phyloP scores from a whole-genome alignment of 305 asterid genomes.

The Salvia sclarea region DNA sequence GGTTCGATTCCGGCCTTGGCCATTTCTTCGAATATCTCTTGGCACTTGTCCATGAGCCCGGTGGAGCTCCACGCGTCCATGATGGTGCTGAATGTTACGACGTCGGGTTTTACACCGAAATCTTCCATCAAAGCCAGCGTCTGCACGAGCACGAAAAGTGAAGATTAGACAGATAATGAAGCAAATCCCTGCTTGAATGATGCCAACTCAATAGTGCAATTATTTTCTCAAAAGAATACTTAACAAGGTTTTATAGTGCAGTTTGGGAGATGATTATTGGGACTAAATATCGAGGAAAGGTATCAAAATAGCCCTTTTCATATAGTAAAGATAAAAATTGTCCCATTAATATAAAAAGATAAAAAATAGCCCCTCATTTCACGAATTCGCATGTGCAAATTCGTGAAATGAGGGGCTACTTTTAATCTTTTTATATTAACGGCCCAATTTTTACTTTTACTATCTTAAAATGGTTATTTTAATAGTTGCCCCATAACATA shows the following conservation, averaged over 20 bases:
- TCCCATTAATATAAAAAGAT: too few relatives aligned
- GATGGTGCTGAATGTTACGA: constrained; percentile 84
- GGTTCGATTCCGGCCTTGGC: constrained; percentile 70
- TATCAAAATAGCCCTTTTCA: too few relatives aligned
- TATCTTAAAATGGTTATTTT: too few relatives aligned
- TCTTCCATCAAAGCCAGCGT: constrained; percentile 70
- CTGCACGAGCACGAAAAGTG: constrained; percentile 42
- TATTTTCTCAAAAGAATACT: background rate
- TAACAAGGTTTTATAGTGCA: constrained; percentile 1
- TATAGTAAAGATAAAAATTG: too few relatives aligned
- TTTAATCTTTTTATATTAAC: too few relatives aligned
- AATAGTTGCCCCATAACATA: too few relatives aligned
- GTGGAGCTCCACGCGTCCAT: constrained; percentile 93
- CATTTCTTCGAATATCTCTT: constrained; percentile 76
- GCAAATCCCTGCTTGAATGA: background rate
- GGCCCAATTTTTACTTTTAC: too few relatives aligned
- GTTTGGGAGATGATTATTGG: background rate
- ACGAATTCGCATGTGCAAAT: too few relatives aligned
- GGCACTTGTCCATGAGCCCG: constrained; percentile 82
- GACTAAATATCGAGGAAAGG: too few relatives aligned
- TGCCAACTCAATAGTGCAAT: background rate
- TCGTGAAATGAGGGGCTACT: too few relatives aligned
- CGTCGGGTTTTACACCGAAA: constrained; percentile 82
- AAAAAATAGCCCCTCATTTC: too few relatives aligned
- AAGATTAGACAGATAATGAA: background rate